A percentile compares a stretch with the other conserved stretches of the same genome.
Conservation (phyloP, 1,139 yeast genomes). For the Pichia kudriavzevii region DNA sequence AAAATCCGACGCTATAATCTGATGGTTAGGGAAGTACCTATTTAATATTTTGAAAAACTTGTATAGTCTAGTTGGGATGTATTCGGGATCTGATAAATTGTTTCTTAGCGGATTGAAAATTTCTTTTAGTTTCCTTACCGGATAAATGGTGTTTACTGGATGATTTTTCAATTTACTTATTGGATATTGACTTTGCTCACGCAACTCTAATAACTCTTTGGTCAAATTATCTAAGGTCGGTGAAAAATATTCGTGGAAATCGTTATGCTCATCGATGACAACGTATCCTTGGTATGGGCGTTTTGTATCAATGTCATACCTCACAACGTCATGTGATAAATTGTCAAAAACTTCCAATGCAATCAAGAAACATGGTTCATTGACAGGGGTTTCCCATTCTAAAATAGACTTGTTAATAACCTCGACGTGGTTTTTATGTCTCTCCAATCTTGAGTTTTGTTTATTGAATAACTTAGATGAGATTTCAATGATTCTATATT, state of each 20-base stretch:
- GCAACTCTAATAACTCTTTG: slow-evolving; percentile 42
- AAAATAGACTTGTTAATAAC: slow-evolving; percentile 69
- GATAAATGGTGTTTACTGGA: slow-evolving; percentile 24
- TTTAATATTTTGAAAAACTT: slow-evolving; percentile 61
- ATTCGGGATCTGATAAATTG: slow-evolving; percentile 66
- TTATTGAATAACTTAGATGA: slow-evolving; percentile 59
- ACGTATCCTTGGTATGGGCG: slow-evolving; percentile 76
- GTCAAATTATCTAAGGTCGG: slow-evolving; percentile 63
- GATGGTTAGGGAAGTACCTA: slow-evolving; percentile 67
- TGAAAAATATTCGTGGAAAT: slow-evolving; percentile 66
- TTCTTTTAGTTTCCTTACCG: slow-evolving; percentile 28
- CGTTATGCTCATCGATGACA: slow-evolving; percentile 65
- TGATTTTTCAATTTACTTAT: slow-evolving; percentile 19
- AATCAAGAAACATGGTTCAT: slow-evolving; percentile 69
- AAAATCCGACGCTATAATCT: slow-evolving; percentile 67
- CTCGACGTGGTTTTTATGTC: slow-evolving; percentile 46
- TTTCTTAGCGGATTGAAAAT: slow-evolving; percentile 52
- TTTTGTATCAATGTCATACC: slow-evolving; percentile 64
- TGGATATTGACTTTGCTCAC: slow-evolving; percentile 43
- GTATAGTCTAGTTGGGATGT: slow-evolving; percentile 67
- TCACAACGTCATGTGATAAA: slow-evolving; percentile 72
- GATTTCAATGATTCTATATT: slow-evolving; percentile 72
- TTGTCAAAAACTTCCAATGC: slow-evolving; percentile 85
- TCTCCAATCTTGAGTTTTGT: slow-evolving; percentile 35
- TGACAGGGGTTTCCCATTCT: slow-evolving; percentile 59